Evolutionary conservation across 495 filamentous ascomycete species (phyloP), one percentile per base, ranked within the genome.

Genomic region (Aspergillus coremiiformis): DNA sequence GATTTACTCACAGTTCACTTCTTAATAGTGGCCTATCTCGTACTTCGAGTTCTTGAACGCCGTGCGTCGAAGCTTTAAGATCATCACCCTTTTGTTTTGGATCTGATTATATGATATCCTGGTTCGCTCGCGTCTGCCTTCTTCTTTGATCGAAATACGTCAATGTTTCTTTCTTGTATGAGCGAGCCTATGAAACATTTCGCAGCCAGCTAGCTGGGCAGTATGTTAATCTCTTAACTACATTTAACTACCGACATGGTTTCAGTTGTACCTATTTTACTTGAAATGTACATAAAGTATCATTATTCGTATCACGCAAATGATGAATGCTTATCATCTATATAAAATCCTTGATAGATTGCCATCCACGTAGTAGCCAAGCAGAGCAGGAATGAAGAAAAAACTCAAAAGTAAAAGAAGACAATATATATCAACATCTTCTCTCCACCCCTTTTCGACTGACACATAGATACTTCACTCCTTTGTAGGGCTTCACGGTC

Each of bases 381-480:
- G 12, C 30, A 39, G 20, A 26, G 20, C 30, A 49, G 22, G 12
- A 39, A 37, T 24, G 5, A 24, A 27, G 14, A 39, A 23, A 39
- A 14, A 39, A 2, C 10, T 29, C 15, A 30, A 33, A 33, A 14
- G 21, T 7, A 41, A 41, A 20, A 33, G 27, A 47, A 17, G n/a
- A 29, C 20, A 32, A 30, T 47, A 47, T 32, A 47, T 47, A 20
- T 67, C 53, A 76, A 49, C 68, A 73, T 46, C 73, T 63, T 20
- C 72, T 59, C 69, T 97, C 93, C 35, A 99, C 78, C 3, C 94
- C 94, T 39, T 80, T 82, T 55, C 80, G 83, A 68, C 90, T 96
- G 24, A 93, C 82, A 57, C 90, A 95, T 51, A 97, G 65, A 68
- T 99, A 99, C 70, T 97, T 99, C 42, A 97, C 93, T 11, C 93